phyloP scores from a whole-genome alignment of 2,329 filamentous ascomycete species.

The Fusarium guadeloupense region DNA sequence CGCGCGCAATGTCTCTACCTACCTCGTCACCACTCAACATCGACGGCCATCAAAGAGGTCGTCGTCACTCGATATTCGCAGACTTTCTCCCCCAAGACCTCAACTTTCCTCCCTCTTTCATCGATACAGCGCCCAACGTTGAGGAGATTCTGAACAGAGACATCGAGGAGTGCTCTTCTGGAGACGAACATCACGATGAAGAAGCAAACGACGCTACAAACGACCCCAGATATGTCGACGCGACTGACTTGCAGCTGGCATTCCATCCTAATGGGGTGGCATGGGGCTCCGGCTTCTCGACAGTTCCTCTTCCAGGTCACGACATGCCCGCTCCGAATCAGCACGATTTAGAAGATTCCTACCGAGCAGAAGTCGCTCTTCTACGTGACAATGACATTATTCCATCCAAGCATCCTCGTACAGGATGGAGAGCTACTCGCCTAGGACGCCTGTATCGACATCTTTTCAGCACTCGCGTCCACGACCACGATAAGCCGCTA shows the following conservation, averaged over 20 bases:
- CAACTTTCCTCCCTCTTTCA: constrained; percentile 18
- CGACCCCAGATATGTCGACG: constrained; percentile 3
- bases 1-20: constrained; percentile 15
- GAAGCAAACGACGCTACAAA: constrained; percentile 15
- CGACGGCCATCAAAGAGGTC: not conserved
- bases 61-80: constrained; percentile 37
- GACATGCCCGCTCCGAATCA: constrained; percentile 33
- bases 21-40: constrained; percentile 20
- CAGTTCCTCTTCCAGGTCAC: constrained; percentile 23
- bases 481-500: constrained; percentile 21
- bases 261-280: constrained; percentile 35
- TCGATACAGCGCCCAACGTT: constrained; percentile 19
- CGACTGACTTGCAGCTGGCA: constrained; percentile 26
- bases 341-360: constrained; percentile 34
- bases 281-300: constrained; percentile 31
- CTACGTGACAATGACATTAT: constrained; percentile 37
- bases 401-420: not conserved
- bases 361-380: constrained; percentile 27
- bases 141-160: constrained; percentile 33
- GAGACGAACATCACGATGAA: constrained; percentile 19
- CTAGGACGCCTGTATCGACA: constrained; percentile 17
- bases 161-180: constrained; percentile 38
- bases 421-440: constrained; percentile 5
- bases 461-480: constrained; percentile 24
- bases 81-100: constrained; percentile 34